Percentiles rank a stretch among this genome's conserved stretches.
Evolutionary conservation across 164 flowering plant species (phyloP).

Genomic region (Magnolia officinalis): DNA sequence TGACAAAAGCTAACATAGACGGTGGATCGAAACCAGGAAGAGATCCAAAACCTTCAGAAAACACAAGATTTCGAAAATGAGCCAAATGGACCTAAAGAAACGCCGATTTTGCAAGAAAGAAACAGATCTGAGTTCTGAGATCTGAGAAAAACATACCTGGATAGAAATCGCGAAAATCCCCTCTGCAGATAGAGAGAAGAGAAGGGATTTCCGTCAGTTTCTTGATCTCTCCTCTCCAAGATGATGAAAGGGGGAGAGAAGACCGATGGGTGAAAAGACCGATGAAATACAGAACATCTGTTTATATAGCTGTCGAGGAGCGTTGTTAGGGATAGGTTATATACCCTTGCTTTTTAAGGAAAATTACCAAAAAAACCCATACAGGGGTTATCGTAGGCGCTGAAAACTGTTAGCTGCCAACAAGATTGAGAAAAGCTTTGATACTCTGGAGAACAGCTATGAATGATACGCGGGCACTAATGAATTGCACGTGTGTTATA

Average conservation of each 20-base stretch:
- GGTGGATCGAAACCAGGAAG: neutral
- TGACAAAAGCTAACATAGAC: neutral
- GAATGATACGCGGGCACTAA: neutral
- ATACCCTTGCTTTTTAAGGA: neutral
- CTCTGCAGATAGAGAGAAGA: neutral
- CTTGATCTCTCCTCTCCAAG: neutral
- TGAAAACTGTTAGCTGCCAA: neutral
- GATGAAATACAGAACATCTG: neutral
- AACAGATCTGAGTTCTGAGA: no score
- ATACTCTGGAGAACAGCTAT: neutral
- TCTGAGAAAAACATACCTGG: neutral
- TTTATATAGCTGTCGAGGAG: neutral
- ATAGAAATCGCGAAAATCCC: neutral
- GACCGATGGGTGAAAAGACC: neutral
- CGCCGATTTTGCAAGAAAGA: neutral
- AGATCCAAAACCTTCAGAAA: neutral
- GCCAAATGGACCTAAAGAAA: neutral
- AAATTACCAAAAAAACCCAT: neutral
- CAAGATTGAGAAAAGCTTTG: neutral
- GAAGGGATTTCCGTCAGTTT: neutral
- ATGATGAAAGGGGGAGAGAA: neutral
- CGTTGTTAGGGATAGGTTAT: neutral
- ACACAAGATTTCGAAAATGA: neutral
- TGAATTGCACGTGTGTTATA: neutral
- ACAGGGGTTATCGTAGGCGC: neutral